phyloP scores from a whole-genome alignment of 1,284 basidiomycete species.

The Nidula niveotomentosa region DNA sequence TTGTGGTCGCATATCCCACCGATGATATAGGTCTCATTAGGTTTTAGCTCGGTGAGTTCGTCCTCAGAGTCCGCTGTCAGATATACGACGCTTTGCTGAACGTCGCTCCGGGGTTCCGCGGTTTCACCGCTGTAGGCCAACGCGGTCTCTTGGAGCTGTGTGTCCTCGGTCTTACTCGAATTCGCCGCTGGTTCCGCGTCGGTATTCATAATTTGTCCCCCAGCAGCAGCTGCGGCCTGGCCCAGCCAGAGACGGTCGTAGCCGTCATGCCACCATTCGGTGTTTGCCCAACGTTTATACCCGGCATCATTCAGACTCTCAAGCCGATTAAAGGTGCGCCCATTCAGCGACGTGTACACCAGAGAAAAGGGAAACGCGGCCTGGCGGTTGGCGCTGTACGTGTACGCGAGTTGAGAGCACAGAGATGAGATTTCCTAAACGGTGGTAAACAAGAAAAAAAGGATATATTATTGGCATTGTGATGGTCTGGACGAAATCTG shows the following conservation, averaged over 20 bases:
- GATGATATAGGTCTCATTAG: conserved; percentile 91
- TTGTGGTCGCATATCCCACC: conserved; percentile 98
- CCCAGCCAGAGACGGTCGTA: conserved; percentile 68
- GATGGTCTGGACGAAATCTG: background rate
- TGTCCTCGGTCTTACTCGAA: too few species aligned
- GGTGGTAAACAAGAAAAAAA: background rate
- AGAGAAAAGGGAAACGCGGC: conserved; percentile 74
- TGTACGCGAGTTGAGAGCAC: conserved; percentile 85
- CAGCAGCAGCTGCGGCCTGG: conserved; percentile 4
- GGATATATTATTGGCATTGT: background rate
- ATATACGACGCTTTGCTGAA: conserved; percentile 73
- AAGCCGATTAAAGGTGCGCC: conserved; percentile 67
- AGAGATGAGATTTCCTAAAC: conserved; percentile 86
- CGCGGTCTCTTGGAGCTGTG: too few species aligned
- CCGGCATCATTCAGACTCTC: conserved; percentile 67
- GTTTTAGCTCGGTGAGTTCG: conserved; percentile 78
- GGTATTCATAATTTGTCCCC: background rate
- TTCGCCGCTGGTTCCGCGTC: too few species aligned
- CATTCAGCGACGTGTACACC: conserved; percentile 79
- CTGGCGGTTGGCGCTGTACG: conserved; percentile 84
- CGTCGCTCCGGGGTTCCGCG: background rate
- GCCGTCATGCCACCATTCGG: conserved; percentile 79
- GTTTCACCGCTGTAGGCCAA: too few species aligned
- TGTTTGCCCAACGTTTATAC: conserved; percentile 79
- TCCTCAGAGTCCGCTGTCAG: conserved; percentile 94